Base-by-base conservation (phyloP, 2,329 filamentous ascomycete species). In the Neoarthrinium moseri region DNA sequence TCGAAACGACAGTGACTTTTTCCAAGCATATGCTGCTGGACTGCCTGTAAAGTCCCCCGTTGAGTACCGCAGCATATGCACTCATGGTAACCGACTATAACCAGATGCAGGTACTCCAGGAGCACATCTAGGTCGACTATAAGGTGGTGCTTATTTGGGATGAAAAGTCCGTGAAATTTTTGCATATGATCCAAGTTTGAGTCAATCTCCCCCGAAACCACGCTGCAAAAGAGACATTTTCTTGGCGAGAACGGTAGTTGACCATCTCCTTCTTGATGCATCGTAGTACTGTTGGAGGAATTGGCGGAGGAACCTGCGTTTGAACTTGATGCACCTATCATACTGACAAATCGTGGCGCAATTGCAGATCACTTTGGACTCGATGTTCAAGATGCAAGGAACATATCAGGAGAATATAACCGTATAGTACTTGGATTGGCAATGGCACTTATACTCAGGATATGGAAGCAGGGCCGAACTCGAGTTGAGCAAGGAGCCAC, bases 1-100 rank as follows among this genome's bases (percentile, higher is more conserved):
- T 59, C 56, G 18, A 60, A 55, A 32, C 37, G 54, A 13, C 57
- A 61, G 34, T 60, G 57, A 5, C 57, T 54, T 40, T 60, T 61
- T 21, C 53, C 50, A 8, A 50, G 49, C 58, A 61, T 61, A 15
- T 61, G 78, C 27, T 77, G 73, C 50, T 75, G 73, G 0, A 72
- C 69, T 0, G 68, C 77, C 40, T 73, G 62, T 0, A 63, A 60
- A 0, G 69, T 74, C 0, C 57, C 56, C 24, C 72, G 65, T 29
- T 68, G 58, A 12, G 64, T 72, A 1, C 72, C 72, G 50, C 77
- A 81, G 17, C 65, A 68, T 29, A 81, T 62, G 47, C 78, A 81
- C 56, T 79, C 74, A 15, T 63, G 62, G 44, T 75, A 78, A 1
- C 57, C 66, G 17, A 63, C 70, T 12, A 80, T 71, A 17, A 80